These are phyloP conservation scores for Scutellaria galericulata DNA, from an alignment of 257 asterid species.

Conservation along the genomic window DNA sequence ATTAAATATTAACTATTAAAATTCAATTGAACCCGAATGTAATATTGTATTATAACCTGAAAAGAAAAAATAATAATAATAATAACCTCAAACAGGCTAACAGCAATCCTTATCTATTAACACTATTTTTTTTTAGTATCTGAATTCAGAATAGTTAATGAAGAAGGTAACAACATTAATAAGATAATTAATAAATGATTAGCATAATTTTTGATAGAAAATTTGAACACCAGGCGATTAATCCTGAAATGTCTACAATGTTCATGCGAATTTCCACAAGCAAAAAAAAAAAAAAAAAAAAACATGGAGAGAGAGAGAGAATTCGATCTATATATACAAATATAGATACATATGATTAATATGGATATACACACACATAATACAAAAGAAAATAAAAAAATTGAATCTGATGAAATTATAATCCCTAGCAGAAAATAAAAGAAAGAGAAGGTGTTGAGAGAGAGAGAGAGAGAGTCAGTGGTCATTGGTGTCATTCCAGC, in stretches of 20 bases:
- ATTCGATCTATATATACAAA: not conserved
- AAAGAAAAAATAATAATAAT: too few species aligned
- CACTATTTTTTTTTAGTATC: too few species aligned
- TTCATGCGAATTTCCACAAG: not conserved
- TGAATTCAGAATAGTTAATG: not conserved
- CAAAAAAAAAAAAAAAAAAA: not conserved
- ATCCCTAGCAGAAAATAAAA: not conserved
- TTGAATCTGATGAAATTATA: not conserved
- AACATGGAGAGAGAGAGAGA: not conserved
- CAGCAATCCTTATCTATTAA: too few species aligned
- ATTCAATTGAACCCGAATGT: too few species aligned
- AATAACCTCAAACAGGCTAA: too few species aligned
- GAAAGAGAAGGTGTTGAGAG: not conserved
- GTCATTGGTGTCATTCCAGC: conserved; percentile 74
- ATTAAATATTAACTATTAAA: too few species aligned
- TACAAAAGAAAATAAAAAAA: not conserved
- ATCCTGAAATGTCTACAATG: not conserved
- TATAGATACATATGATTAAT: not conserved
- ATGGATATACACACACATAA: not conserved
- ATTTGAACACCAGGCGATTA: not conserved
- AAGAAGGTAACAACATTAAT: not conserved
- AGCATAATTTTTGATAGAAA: not conserved
- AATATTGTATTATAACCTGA: too few species aligned
- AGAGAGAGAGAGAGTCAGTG: conserved; percentile 26
- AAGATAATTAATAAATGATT: not conserved